Evolutionary conservation across 345 rosid genomes (phyloP), one percentile per base, ranked within the genome.

Genomic region (Lepidium sativum): DNA sequence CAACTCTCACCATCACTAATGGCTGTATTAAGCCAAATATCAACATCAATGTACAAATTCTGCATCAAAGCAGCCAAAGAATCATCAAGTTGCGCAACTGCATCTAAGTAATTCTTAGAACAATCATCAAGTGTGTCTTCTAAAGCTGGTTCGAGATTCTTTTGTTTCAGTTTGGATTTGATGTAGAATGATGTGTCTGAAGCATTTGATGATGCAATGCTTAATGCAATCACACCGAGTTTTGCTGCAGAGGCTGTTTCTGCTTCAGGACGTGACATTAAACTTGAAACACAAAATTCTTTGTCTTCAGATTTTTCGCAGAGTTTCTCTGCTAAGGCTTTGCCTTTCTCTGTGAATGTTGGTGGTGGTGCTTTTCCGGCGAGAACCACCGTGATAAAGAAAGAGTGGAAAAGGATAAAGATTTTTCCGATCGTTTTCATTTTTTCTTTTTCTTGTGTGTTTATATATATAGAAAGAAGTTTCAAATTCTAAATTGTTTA

Each of bases 61-160:
- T 1, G 75, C 72, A 79, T 49, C 70, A 86, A 51, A 27, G 85
- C 86, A 0, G 87, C 84, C 1, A 83, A 31, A 14, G 87, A 77
- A 58, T 81, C 80, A 4, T 86, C 91, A 0, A 89, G 84, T 57
- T 86, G 97, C 21, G 79, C 68, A 11, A 74, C 75, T 0, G 86
- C 89, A 31, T 86, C 90, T 4, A 67, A 12, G 74, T 84, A 87
- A 4, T 41, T 53, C 6, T 87, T 86, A 3, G 65, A 51, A 52
- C 96, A 92, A 58, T 92, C 91, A 1, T 60, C 57, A 25, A 89
- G 83, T 13, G 76, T 71, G 72, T 92, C 87, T 61, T 89, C 78
- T 3, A 74, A 47, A 0, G 69, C 54, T 0, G 90, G 95, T 5
- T 73, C 94, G 40, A 82, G 71, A 21, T 44, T 56, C 0, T 27